A percentile compares a stretch with the other conserved stretches of the same genome.
phyloP scores from a whole-genome alignment of 2,329 filamentous ascomycete genomes.

The Cadophora malorum region DNA sequence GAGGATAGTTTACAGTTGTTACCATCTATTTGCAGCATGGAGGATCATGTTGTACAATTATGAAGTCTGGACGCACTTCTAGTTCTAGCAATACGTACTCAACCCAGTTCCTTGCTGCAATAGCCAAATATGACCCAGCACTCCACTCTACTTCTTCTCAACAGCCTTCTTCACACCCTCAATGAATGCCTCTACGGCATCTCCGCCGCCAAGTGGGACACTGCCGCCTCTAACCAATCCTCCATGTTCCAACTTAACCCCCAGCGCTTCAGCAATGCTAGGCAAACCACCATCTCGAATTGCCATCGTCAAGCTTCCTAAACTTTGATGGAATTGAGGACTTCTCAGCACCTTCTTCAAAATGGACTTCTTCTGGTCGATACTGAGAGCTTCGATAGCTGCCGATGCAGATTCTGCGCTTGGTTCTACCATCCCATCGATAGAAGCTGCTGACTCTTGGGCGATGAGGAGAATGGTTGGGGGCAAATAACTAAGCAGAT shows the following conservation, averaged over 20 bases:
- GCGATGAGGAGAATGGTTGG: constrained; percentile 78
- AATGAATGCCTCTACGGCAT: constrained; percentile 90
- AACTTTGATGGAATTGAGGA: constrained; percentile 88
- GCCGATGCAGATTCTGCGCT: constrained; percentile 71
- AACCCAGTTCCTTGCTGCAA: neutral
- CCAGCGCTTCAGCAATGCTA: constrained; percentile 85
- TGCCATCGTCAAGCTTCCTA: constrained; percentile 85
- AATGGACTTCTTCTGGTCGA: constrained; percentile 79
- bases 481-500: constrained; percentile 79
- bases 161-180: constrained; percentile 85
- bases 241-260: constrained; percentile 81
- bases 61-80: neutral
- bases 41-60: neutral
- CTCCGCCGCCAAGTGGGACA: constrained; percentile 85
- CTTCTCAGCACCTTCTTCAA: constrained; percentile 83
- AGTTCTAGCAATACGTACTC: neutral
- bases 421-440: constrained; percentile 67
- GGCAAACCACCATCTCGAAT: constrained; percentile 89
- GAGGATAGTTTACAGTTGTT: too few relatives aligned
- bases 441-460: constrained; percentile 67
- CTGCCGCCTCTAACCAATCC: constrained; percentile 79
- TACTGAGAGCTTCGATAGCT: constrained; percentile 74
- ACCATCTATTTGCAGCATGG: neutral
- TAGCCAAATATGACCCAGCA: neutral
- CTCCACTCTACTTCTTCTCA: constrained; percentile 49